Evolutionary conservation across 2,329 filamentous ascomycete genomes (phyloP), one percentile per base, ranked within the genome.

Genomic region (Pseudocercospora crystallina): DNA sequence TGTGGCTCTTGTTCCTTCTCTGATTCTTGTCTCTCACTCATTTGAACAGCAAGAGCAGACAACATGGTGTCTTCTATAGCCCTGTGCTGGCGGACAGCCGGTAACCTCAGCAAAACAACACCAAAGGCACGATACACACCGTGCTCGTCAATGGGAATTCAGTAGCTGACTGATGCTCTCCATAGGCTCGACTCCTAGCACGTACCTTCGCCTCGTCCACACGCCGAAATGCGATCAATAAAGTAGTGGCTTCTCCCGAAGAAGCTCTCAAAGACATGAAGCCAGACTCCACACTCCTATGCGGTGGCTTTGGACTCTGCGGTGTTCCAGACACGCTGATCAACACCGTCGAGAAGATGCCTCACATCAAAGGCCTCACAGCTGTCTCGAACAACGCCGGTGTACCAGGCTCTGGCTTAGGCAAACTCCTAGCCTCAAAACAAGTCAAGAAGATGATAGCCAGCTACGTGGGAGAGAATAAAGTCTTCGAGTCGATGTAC

Each of bases 311-410:
- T 67, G 89, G 89, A n/a, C 79, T 92, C 10, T 91, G 86, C 60
- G 88, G 88, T 58, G 85, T 90, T 13, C 60, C 67, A 78, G 86
- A 90, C 65, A 90, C 87, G 0, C 72, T 90, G 5, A 90, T 90
- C 61, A 76, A 81, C 35, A 83, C 85, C 12, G 79, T 92, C 34
- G 77, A 82, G 62, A 83, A 82, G 5, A 73, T 75, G 5, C 80
- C 84, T 4, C 76, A 70, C 43, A 67, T 79, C 38, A 76, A 73
- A 40, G 73, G 82, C 1, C 76, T 92, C 29, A 90, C 86, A 1
- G 87, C 86, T 14, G 85, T 91, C 2, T 90, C 87, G 43, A 92
- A 92, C 66, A 92, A 92, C 65, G 87, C 87, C 7, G 88, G 88
- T 20, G 77, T 83, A 29, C 82, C 86, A 34, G 82, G 83, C 26